phyloP scores from a whole-genome alignment of 371 early-diverging fungal species.

The Homolaphlyctis polyrhiza region DNA sequence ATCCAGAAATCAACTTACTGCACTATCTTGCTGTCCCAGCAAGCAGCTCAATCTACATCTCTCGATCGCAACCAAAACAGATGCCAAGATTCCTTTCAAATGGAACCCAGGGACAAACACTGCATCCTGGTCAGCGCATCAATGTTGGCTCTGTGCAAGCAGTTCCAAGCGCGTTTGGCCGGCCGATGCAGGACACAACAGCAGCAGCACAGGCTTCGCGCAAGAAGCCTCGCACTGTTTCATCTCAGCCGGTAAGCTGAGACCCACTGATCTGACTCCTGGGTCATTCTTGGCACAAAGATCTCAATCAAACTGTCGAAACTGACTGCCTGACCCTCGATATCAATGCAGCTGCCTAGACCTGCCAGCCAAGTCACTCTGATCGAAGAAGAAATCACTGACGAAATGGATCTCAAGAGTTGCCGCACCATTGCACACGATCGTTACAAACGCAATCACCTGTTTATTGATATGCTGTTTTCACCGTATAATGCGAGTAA shows the following conservation, averaged over 20 bases:
- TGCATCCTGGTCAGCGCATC: neutral
- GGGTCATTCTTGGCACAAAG: slow-evolving; percentile 16
- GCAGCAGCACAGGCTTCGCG: neutral
- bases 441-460: slow-evolving; percentile 76
- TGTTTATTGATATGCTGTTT: slow-evolving; percentile 70
- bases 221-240: neutral
- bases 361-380: neutral
- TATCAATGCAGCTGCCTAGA: neutral
- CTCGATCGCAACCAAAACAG: slow-evolving; percentile 1
- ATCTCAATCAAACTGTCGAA: neutral
- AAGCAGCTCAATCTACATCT: neutral
- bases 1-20: slow-evolving; percentile 16
- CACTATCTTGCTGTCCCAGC: slow-evolving; percentile 16
- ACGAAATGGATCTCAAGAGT: slow-evolving; percentile 66
- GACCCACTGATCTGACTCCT: slow-evolving; percentile 17
- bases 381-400: slow-evolving; percentile 20
- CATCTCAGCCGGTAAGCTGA: neutral
- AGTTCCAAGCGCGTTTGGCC: neutral
- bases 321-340: neutral
- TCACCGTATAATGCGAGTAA: slow-evolving; percentile 61
- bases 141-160: neutral
- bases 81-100: neutral
- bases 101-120: neutral
- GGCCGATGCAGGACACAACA: neutral
- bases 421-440: slow-evolving; percentile 68